These are phyloP conservation scores for Aspergillaceae sp. DNA, from an alignment of 2,329 filamentous ascomycete genomes.

Conservation along the genomic window DNA sequence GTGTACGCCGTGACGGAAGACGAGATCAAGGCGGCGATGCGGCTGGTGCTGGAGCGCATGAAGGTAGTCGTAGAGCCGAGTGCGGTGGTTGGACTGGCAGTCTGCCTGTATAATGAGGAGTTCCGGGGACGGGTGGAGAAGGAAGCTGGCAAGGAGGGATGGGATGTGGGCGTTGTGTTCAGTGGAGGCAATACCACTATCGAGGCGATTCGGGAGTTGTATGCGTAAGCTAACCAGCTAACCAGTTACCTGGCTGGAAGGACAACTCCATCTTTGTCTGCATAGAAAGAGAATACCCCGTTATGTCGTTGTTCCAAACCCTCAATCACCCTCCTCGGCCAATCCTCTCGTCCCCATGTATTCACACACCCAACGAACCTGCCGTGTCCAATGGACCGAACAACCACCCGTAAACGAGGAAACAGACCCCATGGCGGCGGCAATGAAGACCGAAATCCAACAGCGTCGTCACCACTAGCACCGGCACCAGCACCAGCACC, in stretches of 20 bases:
- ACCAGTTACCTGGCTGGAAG: constrained; percentile 5
- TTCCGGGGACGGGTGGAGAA: constrained; percentile 57
- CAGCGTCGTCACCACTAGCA: constrained; percentile 7
- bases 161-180: constrained; percentile 58
- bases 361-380: constrained; percentile 32
- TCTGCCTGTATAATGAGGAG: constrained; percentile 75
- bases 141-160: constrained; percentile 58
- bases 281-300: constrained; percentile 24
- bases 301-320: constrained; percentile 18
- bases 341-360: constrained; percentile 26
- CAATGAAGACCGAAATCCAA: constrained; percentile 26
- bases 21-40: constrained; percentile 69
- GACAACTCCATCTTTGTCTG: constrained; percentile 18
- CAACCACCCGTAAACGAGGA: constrained; percentile 29
- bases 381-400: constrained; percentile 25
- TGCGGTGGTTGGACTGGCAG: constrained; percentile 73
- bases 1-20: constrained; percentile 71
- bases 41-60: constrained; percentile 73
- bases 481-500: constrained; percentile 1
- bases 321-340: constrained; percentile 24
- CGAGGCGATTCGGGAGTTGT: constrained; percentile 51
- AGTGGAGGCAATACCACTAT: constrained; percentile 59
- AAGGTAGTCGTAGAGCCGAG: constrained; percentile 89
- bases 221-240: constrained; percentile 19
- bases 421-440: constrained; percentile 33